Conservation (phyloP, 108 stramenopile species). For the Cyclotella atomus region DNA sequence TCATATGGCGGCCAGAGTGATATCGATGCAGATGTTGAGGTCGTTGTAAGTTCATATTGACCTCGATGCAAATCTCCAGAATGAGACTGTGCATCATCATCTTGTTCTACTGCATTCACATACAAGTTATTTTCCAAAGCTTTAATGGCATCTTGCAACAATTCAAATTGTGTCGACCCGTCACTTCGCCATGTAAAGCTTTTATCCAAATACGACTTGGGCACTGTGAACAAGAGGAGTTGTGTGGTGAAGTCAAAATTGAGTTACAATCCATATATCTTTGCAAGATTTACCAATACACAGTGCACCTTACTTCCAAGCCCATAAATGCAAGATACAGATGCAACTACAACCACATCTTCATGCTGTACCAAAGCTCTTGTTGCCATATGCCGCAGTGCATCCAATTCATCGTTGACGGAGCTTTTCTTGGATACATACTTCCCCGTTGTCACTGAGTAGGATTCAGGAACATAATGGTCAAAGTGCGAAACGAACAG, state of each 20-base stretch:
- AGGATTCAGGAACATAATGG: slow-evolving; percentile 78
- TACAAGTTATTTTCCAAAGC: background rate
- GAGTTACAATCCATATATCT: no score
- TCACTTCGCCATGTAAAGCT: background rate
- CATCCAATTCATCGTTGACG: slow-evolving; percentile 74
- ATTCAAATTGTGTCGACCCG: background rate
- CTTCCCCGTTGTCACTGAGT: slow-evolving; percentile 53
- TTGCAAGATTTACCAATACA: no score
- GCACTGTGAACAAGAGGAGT: no score
- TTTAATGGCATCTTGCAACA: background rate
- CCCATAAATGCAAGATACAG: slow-evolving; percentile 85
- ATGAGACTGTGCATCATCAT: background rate
- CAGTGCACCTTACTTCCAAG: slow-evolving; percentile 76
- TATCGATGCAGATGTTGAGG: background rate
- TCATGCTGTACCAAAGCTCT: slow-evolving; percentile 59
- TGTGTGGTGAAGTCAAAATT: no score
- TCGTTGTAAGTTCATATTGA: background rate
- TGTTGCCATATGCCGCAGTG: slow-evolving; percentile 75
- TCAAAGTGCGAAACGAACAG: slow-evolving; percentile 82
- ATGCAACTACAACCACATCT: slow-evolving; percentile 82
- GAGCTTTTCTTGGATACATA: slow-evolving; percentile 74
- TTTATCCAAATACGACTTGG: background rate
- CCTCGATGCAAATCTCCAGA: background rate
- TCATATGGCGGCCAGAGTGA: slow-evolving; percentile 64
- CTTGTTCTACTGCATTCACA: background rate